phyloP scores from a whole-genome alignment of 2,329 filamentous ascomycete genomes.

The Colletotrichum lentis region DNA sequence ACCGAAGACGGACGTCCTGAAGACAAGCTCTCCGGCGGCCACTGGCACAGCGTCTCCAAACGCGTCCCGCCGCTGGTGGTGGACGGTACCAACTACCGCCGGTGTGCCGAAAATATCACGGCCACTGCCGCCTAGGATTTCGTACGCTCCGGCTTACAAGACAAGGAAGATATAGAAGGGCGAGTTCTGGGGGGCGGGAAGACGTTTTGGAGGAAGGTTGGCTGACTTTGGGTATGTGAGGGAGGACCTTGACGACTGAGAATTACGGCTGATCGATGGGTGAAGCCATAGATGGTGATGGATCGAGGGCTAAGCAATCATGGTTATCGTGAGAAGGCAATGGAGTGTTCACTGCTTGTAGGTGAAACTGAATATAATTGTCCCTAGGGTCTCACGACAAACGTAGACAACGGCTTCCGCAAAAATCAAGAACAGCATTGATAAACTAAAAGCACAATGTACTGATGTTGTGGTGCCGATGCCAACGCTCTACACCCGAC shows the following conservation, averaged over 20 bases:
- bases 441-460: constrained; percentile 20
- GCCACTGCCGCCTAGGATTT: neutral
- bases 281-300: too few species aligned
- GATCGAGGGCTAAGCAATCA: neutral
- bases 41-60: neutral
- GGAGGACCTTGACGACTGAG: neutral
- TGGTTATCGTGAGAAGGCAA: neutral
- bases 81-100: neutral
- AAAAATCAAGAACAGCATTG: constrained; percentile 4
- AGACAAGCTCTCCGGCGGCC: neutral
- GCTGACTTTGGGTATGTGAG: neutral
- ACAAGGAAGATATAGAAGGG: too few species aligned
- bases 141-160: too few species aligned
- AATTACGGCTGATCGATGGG: too few species aligned
- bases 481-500: constrained; percentile 33
- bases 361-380: neutral
- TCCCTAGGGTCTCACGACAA: too few species aligned
- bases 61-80: neutral
- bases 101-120: too few species aligned
- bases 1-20: too few species aligned
- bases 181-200: too few species aligned
- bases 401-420: neutral
- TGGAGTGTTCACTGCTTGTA: neutral
- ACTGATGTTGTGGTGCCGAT: constrained; percentile 13
- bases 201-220: too few species aligned